These are phyloP conservation scores for Solanum clarkiae DNA, from an alignment of 257 asterid genomes.

Conservation along the genomic window DNA sequence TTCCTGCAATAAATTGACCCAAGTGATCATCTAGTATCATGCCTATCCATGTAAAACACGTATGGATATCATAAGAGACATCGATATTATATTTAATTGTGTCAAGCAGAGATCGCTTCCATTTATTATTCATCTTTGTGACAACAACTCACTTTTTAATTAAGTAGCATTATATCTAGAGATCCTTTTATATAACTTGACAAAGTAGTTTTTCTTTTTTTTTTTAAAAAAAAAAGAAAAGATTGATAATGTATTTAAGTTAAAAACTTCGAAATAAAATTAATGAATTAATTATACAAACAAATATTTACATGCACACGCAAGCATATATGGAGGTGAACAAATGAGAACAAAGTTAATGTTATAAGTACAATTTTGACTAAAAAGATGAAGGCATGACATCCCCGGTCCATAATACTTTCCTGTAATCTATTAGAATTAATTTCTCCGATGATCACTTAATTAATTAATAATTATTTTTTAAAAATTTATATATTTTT, in stretches of 20 bases:
- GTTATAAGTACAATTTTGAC: background rate
- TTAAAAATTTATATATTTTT: fast-evolving
- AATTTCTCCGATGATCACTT: background rate
- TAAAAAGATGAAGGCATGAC: background rate
- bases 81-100: too few relatives aligned
- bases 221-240: background rate
- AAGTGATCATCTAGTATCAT: too few relatives aligned
- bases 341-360: background rate
- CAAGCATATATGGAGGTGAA: background rate
- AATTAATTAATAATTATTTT: too few relatives aligned
- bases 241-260: background rate
- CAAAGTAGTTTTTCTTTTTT: background rate
- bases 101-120: too few relatives aligned
- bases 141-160: too few relatives aligned
- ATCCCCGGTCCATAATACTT: background rate
- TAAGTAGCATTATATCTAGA: background rate
- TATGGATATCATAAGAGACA: too few relatives aligned
- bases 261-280: background rate
- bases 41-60: too few relatives aligned
- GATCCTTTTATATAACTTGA: background rate
- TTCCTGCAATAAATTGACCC: too few relatives aligned
- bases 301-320: background rate
- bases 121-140: too few relatives aligned
- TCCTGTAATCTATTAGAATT: background rate
- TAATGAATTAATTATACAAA: background rate